Conservation (phyloP, 2,329 filamentous ascomycete species). For the Diaporthe australafricana region DNA sequence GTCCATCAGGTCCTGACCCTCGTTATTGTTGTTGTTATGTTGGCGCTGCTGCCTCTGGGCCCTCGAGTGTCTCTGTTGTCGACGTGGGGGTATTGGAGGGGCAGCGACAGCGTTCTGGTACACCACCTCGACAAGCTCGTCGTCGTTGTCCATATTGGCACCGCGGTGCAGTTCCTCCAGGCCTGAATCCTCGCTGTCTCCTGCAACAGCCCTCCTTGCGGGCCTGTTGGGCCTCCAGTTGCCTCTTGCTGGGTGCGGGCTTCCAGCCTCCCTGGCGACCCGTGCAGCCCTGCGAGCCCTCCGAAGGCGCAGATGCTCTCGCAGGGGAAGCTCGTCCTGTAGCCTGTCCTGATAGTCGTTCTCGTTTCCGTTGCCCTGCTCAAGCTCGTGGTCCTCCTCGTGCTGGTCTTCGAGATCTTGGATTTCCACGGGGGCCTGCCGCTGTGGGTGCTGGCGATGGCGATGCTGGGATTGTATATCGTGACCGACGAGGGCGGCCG, state of each 20-base stretch:
- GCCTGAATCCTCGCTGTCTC: background rate
- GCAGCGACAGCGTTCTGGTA: conserved; percentile 14
- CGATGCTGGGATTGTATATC: background rate
- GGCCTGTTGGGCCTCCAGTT: background rate
- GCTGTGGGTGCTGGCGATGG: background rate
- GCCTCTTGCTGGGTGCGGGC: background rate
- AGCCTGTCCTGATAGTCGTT: background rate
- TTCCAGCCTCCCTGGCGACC: conserved; percentile 22
- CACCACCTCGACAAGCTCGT: conserved; percentile 35
- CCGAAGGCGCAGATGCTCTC: conserved; percentile 4
- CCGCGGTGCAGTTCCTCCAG: background rate
- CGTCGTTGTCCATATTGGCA: conserved; percentile 30
- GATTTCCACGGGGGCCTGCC: background rate
- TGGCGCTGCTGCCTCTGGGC: conserved; percentile 27
- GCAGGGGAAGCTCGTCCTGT: conserved; percentile 1
- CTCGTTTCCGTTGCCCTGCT: background rate
- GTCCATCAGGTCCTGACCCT: background rate
- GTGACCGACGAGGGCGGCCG: background rate
- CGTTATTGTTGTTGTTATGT: background rate
- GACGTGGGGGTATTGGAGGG: conserved; percentile 27
- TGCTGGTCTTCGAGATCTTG: background rate
- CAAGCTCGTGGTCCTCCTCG: background rate
- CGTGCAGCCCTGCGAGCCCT: conserved; percentile 28
- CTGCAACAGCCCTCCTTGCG: background rate
- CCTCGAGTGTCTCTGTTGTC: conserved; percentile 36